Base-by-base conservation (phyloP, 1,284 basidiomycete species). In the Irpex sp. region DNA sequence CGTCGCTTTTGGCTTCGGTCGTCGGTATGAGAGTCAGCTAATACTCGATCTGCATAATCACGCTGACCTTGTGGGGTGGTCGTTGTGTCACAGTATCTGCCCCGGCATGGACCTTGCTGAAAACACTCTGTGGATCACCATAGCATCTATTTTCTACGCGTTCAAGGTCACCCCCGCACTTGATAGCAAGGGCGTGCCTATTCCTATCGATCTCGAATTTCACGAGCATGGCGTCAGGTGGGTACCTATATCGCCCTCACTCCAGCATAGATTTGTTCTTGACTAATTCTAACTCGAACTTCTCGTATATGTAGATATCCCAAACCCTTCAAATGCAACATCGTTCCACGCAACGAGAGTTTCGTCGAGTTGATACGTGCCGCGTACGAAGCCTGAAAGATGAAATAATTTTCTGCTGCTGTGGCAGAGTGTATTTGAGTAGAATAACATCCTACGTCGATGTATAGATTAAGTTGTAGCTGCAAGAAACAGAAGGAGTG, bases 91-190 rank as follows among this genome's bases (percentile, higher is more conserved):
- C 9, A 51, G 62, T 8, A 51, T 61, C 13, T 61, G 60, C 31
- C 55, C 60, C 0, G 60, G 60, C 11, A 46, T 39, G 5, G 46
- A 39, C 43, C 36, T 62, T 19, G 61, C 46, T 13, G 50, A 62
- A 21, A 57, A 62, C 33, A 19, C 61, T 3, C 19, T 62, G 5
- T 62, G 61, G 61, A 35, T 62, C 35, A 47, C 56, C 5, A 68
- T 81, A 4, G 78, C 77, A 11, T 77, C 76, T 1, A 69, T 78
- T 5, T 67, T 82, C 9, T 66, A 76, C 3, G 75, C 76, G 2
- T 81, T 76, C 67, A 65, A 74, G 36, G 76, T 82, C 33, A 65
- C 71, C 37, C 76, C 75, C 59, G 68, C 75, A n/a, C 50, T 74
- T 7, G 77, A 77, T 49, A 71, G 74, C 31, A 68, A 76, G 11